phyloP scores from a whole-genome alignment of 23 red algal genomes.

The Chondrus crispus region DNA sequence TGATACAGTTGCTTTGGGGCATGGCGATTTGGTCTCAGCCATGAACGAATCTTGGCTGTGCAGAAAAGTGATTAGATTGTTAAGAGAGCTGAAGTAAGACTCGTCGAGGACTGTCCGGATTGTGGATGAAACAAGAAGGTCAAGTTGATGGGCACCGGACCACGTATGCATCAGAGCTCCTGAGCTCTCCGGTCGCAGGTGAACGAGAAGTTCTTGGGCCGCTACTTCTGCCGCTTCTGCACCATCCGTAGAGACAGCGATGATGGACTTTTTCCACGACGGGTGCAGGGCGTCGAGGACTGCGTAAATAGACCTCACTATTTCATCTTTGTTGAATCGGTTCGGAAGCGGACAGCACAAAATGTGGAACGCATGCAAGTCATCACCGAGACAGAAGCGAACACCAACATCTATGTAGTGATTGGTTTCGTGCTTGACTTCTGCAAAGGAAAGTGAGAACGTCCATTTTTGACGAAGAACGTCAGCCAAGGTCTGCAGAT shows the following conservation, averaged over 20 bases:
- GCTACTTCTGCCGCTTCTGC: neutral
- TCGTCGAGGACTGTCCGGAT: neutral
- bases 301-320: neutral
- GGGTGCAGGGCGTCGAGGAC: neutral
- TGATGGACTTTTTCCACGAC: neutral
- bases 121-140: neutral
- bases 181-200: neutral
- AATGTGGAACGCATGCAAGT: neutral
- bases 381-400: slow-evolving; percentile 7
- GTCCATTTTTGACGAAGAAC: neutral
- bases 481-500: slow-evolving; percentile 9
- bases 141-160: slow-evolving; percentile 23
- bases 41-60: neutral
- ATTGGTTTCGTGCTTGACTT: neutral
- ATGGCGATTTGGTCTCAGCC: neutral
- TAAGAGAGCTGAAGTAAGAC: neutral
- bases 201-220: neutral
- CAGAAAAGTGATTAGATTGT: neutral
- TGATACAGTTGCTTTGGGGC: neutral
- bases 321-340: neutral
- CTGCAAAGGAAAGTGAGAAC: neutral
- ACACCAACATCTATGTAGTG: neutral
- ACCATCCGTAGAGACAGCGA: neutral
- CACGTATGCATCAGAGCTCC: neutral
- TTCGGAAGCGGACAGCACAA: neutral